Evolutionary conservation across 1,284 basidiomycete species (phyloP).

Genomic region (Ceratobasidium sp.): DNA sequence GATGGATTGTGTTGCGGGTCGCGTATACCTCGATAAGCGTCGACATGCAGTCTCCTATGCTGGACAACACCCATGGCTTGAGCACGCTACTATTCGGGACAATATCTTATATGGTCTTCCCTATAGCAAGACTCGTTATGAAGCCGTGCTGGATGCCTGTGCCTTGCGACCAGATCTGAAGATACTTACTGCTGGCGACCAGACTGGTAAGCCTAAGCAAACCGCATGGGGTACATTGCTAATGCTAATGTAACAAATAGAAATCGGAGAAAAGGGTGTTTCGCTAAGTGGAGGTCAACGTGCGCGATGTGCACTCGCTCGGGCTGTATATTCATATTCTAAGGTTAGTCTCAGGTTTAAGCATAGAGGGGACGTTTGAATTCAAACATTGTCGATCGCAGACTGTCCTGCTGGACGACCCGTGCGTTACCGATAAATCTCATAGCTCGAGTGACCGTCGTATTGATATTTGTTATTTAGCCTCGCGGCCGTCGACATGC

Average conservation of each 20-base stretch:
- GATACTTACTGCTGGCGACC: constrained; percentile 79
- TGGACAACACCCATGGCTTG: constrained; percentile 46
- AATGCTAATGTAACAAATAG: constrained; percentile 51
- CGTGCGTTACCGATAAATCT: constrained; percentile 55
- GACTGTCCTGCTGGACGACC: constrained; percentile 85
- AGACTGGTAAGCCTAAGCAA: constrained; percentile 63
- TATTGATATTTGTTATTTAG: constrained; percentile 52
- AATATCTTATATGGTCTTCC: constrained; percentile 81
- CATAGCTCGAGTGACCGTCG: background rate
- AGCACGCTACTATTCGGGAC: constrained; percentile 75
- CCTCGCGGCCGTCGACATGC: constrained; percentile 87
- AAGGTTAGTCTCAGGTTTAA: constrained; percentile 49
- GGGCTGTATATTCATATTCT: constrained; percentile 69
- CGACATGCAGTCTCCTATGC: constrained; percentile 64
- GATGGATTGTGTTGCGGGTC: constrained; percentile 69
- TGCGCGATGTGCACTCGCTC: constrained; percentile 73
- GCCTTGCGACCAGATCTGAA: constrained; percentile 76
- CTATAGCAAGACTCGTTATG: constrained; percentile 73
- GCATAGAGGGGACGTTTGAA: constrained; percentile 34
- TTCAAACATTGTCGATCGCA: constrained; percentile 48
- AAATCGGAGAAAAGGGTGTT: constrained; percentile 80
- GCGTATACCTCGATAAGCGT: constrained; percentile 68
- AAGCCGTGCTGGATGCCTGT: constrained; percentile 77
- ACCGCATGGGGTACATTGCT: background rate
- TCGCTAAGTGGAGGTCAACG: constrained; percentile 74